Percentiles rank a stretch among this genome's conserved stretches.
These are phyloP conservation scores for Thermomucor indicae-seudaticae DNA, from an alignment of 371 early-diverging fungal species.

Conservation along the genomic window DNA sequence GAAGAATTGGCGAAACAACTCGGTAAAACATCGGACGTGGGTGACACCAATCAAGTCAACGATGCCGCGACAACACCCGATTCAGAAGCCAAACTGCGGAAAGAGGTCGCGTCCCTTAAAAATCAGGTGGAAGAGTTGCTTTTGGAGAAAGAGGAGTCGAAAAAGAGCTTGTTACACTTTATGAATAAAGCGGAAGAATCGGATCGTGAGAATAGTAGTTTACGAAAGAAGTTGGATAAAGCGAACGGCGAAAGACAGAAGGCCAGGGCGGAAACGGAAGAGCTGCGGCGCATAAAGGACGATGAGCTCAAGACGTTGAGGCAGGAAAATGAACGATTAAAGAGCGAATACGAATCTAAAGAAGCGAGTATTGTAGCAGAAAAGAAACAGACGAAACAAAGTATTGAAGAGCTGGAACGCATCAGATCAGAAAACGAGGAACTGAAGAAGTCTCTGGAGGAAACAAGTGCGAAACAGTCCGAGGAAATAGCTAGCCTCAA, in stretches of 20 bases:
- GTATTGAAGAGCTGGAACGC: not conserved
- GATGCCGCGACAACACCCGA: too few relatives aligned
- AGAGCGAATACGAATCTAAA: too few relatives aligned
- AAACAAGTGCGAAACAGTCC: too few relatives aligned
- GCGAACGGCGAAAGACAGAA: conserved; percentile 5
- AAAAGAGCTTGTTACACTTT: conserved; percentile 33
- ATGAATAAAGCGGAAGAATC: conserved; percentile 39
- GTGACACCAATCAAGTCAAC: not conserved
- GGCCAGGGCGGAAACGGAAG: conserved; percentile 10
- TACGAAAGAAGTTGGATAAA: not conserved
- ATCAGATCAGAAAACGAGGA: conserved; percentile 15
- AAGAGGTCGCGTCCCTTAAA: conserved; percentile 19
- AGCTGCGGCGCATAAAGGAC: conserved; percentile 6
- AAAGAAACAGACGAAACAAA: too few relatives aligned
- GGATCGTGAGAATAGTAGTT: not conserved
- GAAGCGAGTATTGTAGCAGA: too few relatives aligned
- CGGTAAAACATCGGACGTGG: conserved; percentile 4
- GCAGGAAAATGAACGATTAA: conserved; percentile 19
- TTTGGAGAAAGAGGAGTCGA: conserved; percentile 41
- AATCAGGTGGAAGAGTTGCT: conserved; percentile 41
- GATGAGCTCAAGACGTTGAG: conserved; percentile 10
- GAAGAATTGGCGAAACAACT: conserved; percentile 18
- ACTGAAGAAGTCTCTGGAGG: conserved; percentile 25
- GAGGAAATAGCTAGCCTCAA: too few relatives aligned
- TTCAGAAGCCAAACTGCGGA: conserved; percentile 6